A percentile compares a stretch with the other conserved stretches of the same genome.
Conservation (phyloP, 768 basidiomycete genomes). For the Terana coerulea region DNA sequence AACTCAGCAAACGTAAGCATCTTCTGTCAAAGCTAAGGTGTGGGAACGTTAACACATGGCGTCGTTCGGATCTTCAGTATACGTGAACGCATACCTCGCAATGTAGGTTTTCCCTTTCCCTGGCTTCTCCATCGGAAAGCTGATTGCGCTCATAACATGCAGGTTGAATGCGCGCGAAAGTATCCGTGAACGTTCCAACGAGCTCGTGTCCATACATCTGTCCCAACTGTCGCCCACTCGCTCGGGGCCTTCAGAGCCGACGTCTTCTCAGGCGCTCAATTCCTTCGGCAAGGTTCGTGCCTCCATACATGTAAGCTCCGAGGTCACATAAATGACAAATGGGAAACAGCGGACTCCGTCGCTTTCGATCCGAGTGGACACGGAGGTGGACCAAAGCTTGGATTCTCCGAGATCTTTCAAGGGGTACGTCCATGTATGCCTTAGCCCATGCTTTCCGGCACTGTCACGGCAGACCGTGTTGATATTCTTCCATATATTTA, state of each 20-base stretch:
- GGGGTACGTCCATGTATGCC: not conserved
- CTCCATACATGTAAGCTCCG: not conserved
- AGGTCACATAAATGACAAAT: not conserved
- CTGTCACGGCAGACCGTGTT: too few relatives aligned
- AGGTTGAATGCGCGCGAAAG: constrained; percentile 15
- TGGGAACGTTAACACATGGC: not conserved
- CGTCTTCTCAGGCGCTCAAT: not conserved
- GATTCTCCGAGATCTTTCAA: not conserved
- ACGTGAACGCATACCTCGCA: constrained; percentile 16
- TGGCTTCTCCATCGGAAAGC: not conserved
- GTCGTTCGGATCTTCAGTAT: constrained; percentile 4
- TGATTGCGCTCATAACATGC: not conserved
- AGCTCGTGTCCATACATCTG: constrained; percentile 10
- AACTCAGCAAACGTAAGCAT: constrained; percentile 16
- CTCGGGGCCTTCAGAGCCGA: not conserved
- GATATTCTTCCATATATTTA: too few relatives aligned
- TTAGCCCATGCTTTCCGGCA: too few relatives aligned
- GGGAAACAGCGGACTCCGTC: not conserved
- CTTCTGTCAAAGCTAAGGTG: not conserved
- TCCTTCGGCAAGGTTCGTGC: not conserved
- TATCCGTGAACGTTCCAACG: constrained; percentile 4
- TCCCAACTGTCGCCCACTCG: constrained; percentile 3
- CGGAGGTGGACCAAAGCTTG: not conserved
- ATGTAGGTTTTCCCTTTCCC: constrained; percentile 6
- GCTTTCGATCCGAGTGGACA: constrained; percentile 3